Conservation (phyloP, 192 early-diverging fungal genomes). For the Pilobolus umbonatus region DNA sequence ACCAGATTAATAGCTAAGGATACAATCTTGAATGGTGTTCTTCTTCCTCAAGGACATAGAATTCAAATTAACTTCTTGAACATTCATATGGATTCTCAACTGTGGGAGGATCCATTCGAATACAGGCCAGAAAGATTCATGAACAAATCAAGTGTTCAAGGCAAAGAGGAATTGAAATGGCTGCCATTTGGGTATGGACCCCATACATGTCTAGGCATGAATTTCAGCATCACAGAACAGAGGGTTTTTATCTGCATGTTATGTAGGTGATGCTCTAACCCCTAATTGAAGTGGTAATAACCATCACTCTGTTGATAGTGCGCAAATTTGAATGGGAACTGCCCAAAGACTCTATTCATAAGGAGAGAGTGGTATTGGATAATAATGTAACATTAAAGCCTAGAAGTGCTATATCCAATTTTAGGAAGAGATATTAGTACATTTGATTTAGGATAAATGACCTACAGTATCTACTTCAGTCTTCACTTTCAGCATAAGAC, state of each 20-base stretch:
- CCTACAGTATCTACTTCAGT: no score
- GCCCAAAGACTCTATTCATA: conserved; percentile 23
- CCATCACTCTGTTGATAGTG: conserved; percentile 2
- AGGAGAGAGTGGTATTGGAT: not conserved
- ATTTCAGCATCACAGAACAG: conserved; percentile 53
- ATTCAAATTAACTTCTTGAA: not conserved
- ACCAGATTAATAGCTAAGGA: conserved; percentile 1
- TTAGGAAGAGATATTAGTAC: conserved; percentile 24
- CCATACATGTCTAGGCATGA: conserved; percentile 52
- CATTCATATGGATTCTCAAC: not conserved
- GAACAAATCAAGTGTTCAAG: not conserved
- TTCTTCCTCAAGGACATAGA: conserved; percentile 7
- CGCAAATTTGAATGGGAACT: conserved; percentile 14
- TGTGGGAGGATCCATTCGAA: not conserved
- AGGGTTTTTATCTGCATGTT: not conserved
- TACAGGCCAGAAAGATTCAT: conserved; percentile 2
- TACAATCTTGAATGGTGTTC: not conserved
- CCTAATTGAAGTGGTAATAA: not conserved
- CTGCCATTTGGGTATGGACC: conserved; percentile 51
- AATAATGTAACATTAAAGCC: conserved; percentile 8
- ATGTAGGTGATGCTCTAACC: not conserved
- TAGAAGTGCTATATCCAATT: not conserved
- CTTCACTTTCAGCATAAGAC: no score
- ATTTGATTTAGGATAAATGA: not conserved
- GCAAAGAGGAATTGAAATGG: conserved; percentile 26